Conservation (phyloP, 2,329 filamentous ascomycete genomes). For the Fusarium kyushuense region DNA sequence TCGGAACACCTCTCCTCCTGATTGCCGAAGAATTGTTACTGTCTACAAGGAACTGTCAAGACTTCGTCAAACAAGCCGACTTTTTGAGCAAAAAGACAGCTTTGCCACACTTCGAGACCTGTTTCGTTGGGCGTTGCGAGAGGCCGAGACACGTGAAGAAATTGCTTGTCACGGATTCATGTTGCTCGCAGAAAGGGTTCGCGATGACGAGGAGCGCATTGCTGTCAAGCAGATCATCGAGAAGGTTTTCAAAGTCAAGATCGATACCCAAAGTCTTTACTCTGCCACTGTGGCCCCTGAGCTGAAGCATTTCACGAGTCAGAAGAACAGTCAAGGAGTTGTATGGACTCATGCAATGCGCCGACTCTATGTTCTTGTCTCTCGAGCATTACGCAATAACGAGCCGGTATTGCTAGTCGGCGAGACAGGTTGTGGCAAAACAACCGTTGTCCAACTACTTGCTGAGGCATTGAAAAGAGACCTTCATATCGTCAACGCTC, state of each 20-base stretch:
- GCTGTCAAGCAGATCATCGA: constrained; percentile 92
- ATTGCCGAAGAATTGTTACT: constrained; percentile 89
- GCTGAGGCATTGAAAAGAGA: constrained; percentile 82
- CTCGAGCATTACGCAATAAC: constrained; percentile 85
- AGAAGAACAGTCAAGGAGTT: constrained; percentile 70
- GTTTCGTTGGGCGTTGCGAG: constrained; percentile 92
- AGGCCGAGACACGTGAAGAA: constrained; percentile 86
- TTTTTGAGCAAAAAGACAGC: constrained; percentile 97
- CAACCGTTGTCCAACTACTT: constrained; percentile 92
- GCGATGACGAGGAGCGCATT: constrained; percentile 86
- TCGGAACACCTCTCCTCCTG: constrained; percentile 86
- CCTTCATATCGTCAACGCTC: constrained; percentile 92
- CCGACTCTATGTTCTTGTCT: constrained; percentile 89
- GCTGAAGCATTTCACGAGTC: constrained; percentile 61
- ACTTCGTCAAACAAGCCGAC: constrained; percentile 85
- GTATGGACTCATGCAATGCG: constrained; percentile 98
- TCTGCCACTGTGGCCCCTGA: constrained; percentile 68
- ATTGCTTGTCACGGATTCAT: constrained; percentile 95
- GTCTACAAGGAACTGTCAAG: constrained; percentile 95
- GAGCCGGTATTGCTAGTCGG: constrained; percentile 95
- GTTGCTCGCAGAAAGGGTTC: constrained; percentile 92
- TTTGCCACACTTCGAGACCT: constrained; percentile 96
- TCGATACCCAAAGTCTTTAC: constrained; percentile 82
- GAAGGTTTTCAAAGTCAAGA: constrained; percentile 85
- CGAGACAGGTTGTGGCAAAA: constrained; percentile 98